Evolutionary conservation across 352 stramenopile species (phyloP).

Genomic region (Phytophthora colocasiae): DNA sequence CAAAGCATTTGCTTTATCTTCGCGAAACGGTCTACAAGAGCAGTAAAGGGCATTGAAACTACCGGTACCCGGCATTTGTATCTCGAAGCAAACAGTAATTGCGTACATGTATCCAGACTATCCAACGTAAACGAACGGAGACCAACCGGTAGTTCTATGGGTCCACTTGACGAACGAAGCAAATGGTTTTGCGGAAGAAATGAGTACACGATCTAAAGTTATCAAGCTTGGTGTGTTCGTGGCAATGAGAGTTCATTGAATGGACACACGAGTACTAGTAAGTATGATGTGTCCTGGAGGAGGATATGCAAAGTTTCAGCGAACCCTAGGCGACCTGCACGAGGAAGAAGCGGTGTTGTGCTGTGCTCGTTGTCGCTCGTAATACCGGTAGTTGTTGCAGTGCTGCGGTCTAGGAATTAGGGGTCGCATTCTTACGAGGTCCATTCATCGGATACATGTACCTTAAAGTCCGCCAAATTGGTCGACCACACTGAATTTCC

Average conservation of each 20-base stretch:
- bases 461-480: no score
- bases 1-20: constrained; percentile 19
- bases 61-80: background rate
- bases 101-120: background rate
- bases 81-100: constrained; percentile 3
- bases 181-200: constrained; percentile 12
- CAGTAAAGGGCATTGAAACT: no score
- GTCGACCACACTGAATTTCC: no score
- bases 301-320: background rate
- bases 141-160: background rate
- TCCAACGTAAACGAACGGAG: background rate
- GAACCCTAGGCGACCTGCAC: background rate
- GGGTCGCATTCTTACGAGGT: no score
- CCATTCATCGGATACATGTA: no score
- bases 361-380: constrained; percentile 1
- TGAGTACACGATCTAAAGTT: background rate
- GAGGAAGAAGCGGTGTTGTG: background rate
- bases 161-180: background rate
- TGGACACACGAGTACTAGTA: no score
- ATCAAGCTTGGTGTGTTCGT: background rate
- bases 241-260: no score
- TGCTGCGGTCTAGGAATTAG: no score
- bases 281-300: background rate
- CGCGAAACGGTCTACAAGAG: background rate
- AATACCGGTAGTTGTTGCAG: no score